Evolutionary conservation across 2,329 filamentous ascomycete species (phyloP).

Genomic region (Aspergillus texensis): DNA sequence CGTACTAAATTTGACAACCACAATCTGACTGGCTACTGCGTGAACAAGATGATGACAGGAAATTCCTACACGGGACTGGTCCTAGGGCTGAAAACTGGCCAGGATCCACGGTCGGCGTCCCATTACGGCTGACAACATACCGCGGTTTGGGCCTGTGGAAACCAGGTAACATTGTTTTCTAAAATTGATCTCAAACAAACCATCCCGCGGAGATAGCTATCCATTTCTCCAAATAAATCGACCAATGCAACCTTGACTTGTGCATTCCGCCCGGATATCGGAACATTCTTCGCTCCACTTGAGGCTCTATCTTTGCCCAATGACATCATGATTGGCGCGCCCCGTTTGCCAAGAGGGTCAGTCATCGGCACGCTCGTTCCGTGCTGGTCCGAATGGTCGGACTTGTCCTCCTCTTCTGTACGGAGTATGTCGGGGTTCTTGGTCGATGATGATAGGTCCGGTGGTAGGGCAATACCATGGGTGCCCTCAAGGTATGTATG

Average conservation of each 20-base stretch:
- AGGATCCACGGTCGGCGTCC: not conserved
- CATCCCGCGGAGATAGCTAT: not conserved
- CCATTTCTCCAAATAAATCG: not conserved
- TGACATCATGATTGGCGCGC: conserved; percentile 14
- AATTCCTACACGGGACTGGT: not conserved
- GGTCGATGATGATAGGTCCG: not conserved
- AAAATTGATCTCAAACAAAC: not conserved
- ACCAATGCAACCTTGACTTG: not conserved
- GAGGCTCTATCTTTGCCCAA: conserved; percentile 9
- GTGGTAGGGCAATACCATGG: not conserved
- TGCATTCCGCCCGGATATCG: conserved; percentile 1
- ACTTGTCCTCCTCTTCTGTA: not conserved
- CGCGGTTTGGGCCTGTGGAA: not conserved
- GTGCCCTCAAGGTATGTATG: not conserved
- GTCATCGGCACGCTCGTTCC: conserved; percentile 9
- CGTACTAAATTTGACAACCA: not conserved
- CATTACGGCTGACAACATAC: not conserved
- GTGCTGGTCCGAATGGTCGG: not conserved
- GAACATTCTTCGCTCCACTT: conserved; percentile 5
- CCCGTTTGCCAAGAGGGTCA: conserved; percentile 4
- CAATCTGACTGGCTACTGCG: not conserved
- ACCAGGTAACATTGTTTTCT: not conserved
- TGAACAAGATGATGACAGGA: conserved; percentile 1
- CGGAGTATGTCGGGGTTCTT: not conserved
- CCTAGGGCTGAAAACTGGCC: not conserved